phyloP scores from a whole-genome alignment of 352 stramenopile species.

The Globisporangium barbulae region DNA sequence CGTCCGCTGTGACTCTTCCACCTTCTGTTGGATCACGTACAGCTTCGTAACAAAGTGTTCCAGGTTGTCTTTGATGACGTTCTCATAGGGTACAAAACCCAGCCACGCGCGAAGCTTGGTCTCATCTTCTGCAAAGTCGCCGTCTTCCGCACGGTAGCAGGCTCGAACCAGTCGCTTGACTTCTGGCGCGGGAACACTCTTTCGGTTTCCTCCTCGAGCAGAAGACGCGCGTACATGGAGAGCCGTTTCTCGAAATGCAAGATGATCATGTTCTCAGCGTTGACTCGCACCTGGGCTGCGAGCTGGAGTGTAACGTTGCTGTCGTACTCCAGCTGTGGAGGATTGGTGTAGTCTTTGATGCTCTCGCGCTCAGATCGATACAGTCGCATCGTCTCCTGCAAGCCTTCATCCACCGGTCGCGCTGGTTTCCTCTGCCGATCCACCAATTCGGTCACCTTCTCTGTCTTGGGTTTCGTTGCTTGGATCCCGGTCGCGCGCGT shows the following conservation, averaged over 20 bases:
- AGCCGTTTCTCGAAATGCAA: constrained; percentile 13
- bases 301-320: neutral
- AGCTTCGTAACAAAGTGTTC: constrained; percentile 11
- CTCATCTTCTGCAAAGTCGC: constrained; percentile 2
- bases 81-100: constrained; percentile 3
- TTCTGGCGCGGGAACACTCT: neutral
- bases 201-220: neutral
- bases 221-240: constrained; percentile 1
- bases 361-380: constrained; percentile 10
- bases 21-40: neutral
- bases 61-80: constrained; percentile 11
- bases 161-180: constrained; percentile 2
- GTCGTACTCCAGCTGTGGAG: neutral
- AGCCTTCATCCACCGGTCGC: neutral
- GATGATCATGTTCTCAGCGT: constrained; percentile 10
- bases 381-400: constrained; percentile 7
- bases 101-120: neutral
- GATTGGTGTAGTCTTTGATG: neutral
- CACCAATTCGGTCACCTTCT: neutral
- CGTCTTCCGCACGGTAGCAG: constrained; percentile 4
- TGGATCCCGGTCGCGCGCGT: neutral
- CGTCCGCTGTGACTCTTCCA: constrained; percentile 5
- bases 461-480: neutral
- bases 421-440: neutral
- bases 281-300: constrained; percentile 7